Base-by-base conservation (phyloP, 371 early-diverging fungal genomes). In the Zychaea mexicana region DNA sequence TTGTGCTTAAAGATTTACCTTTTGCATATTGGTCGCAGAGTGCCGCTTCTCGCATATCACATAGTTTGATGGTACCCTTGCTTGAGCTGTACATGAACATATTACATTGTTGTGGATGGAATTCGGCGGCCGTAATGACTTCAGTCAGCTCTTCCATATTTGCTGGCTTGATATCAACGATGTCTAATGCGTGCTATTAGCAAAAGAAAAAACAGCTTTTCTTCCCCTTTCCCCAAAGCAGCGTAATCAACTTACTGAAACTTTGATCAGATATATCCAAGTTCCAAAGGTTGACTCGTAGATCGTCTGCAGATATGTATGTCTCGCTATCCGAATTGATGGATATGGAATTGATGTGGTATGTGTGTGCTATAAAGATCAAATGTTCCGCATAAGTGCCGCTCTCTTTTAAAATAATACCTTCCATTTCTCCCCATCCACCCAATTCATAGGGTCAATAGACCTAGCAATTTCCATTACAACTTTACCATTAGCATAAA, bases 61-160 rank as follows among this genome's bases (percentile, higher is more conserved):
- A 87, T 46, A 98, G 68, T 67, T 91, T 91, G 67, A 98, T 90
- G 12, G 87, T 88, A 8, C 98, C 98, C 66, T 92, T 95, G 72
- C 94, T 93, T 77, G 92, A 93, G 66, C 92, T 91, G 79, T 97
- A 98, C 82, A 92, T 90, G 68, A 98, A 95, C 60, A 90, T 57
- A 77, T 92, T 93, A 83, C 95, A 97, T 56, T 90, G 88, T 10
- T 71, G 61, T 12, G 95, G 94, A 70, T 94, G 95, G 77, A 96
- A 98, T 74, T 95, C 94, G 24, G 96, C 92, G 2, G 94, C 89
- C 19, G 97, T 97, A 63, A 98, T 96, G 49, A 98, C 97, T 74
- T 96, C 96, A 22, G 94, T 94, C 66, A 96, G 76, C 62, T 97
- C 98, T 65, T 96, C 96, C 92, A 94, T 94, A 68, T 94, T 95